Evolutionary conservation across 2,329 filamentous ascomycete species (phyloP), one percentile per base, ranked within the genome.

Genomic region (Neurospora crassa): DNA sequence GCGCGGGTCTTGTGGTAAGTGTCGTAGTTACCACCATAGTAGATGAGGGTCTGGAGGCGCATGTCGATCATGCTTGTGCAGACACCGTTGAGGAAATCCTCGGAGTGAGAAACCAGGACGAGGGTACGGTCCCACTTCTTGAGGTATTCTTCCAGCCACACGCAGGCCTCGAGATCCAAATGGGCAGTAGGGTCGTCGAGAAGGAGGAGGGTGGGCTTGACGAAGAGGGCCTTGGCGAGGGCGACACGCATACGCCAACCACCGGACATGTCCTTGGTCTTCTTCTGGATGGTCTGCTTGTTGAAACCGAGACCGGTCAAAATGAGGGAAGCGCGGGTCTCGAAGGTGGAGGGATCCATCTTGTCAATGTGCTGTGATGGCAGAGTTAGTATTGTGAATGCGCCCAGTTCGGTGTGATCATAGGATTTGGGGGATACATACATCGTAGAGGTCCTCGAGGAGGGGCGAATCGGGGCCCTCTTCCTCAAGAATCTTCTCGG

Each of bases 221-320:
- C 95, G 86, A 99, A 99, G 70, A 99, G 91, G 71, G 96, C 96
- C 87, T 98, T 97, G 81, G 88, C 96, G 73, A 99, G 90, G 71
- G 96, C 96, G 72, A 99, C 96, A 88, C 96, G 93, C 96, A 99
- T 99, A 87, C 95, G 91, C 96, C 96, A 99, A 78, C 96, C 96
- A 93, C 96, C 96, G 76, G 96, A 99, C 96, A 99, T 99, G 82
- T 99, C 96, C 89, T 98, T 99, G 78, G 96, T 99, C 90, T 96
- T 97, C 89, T 99, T 99, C 83, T 96, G 86, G 80, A 99, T 98
- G 71, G 96, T 99, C 77, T 84, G 84, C 87, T 98, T 98, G 90
- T 99, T 97, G 90, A 99, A 99, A 76, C 96, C 96, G 72, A 99
- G 92, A 94, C 96, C 96, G 71, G 96, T 99, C 77, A 99, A 84